phyloP scores from a whole-genome alignment of 2,329 filamentous ascomycete genomes.

The Fusarium anguioides region DNA sequence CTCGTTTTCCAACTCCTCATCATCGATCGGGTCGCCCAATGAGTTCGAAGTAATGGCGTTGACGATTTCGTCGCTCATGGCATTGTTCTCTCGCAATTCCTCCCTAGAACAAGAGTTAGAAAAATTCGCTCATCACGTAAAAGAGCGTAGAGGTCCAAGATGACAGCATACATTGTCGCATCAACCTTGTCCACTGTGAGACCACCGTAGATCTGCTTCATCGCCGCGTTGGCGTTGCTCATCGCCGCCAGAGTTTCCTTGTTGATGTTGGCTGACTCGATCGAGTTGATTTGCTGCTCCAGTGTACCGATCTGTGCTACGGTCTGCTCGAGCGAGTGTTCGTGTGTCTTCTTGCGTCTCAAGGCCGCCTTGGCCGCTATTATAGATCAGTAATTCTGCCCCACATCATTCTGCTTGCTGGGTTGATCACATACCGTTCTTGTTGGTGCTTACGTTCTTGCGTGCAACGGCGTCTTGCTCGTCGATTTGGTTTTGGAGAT shows the following conservation, averaged over 20 bases:
- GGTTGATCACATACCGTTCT: conserved; percentile 75
- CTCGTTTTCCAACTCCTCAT: conserved; percentile 86
- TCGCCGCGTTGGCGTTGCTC: conserved; percentile 88
- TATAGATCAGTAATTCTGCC: conserved; percentile 40
- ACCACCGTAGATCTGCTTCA: conserved; percentile 91
- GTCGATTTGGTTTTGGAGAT: conserved; percentile 90
- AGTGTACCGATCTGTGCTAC: conserved; percentile 88
- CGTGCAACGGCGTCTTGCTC: conserved; percentile 90
- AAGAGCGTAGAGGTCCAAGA: background rate
- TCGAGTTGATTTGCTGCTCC: conserved; percentile 94
- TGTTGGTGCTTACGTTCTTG: conserved; percentile 88
- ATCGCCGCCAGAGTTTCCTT: conserved; percentile 94
- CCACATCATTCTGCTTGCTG: conserved; percentile 14
- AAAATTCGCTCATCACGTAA: conserved; percentile 4
- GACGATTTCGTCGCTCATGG: conserved; percentile 92
- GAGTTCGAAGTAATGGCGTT: conserved; percentile 81
- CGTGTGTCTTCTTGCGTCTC: conserved; percentile 92
- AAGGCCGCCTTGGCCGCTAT: conserved; percentile 89
- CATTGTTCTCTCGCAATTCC: conserved; percentile 89
- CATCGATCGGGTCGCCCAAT: conserved; percentile 79
- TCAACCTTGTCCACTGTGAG: conserved; percentile 96
- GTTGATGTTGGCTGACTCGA: conserved; percentile 99
- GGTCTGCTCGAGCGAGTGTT: conserved; percentile 92
- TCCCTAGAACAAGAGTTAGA: conserved; percentile 72
- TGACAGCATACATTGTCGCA: conserved; percentile 81